phyloP scores from a whole-genome alignment of 2,329 filamentous ascomycete genomes.

The Mycosphaerella sp. region DNA sequence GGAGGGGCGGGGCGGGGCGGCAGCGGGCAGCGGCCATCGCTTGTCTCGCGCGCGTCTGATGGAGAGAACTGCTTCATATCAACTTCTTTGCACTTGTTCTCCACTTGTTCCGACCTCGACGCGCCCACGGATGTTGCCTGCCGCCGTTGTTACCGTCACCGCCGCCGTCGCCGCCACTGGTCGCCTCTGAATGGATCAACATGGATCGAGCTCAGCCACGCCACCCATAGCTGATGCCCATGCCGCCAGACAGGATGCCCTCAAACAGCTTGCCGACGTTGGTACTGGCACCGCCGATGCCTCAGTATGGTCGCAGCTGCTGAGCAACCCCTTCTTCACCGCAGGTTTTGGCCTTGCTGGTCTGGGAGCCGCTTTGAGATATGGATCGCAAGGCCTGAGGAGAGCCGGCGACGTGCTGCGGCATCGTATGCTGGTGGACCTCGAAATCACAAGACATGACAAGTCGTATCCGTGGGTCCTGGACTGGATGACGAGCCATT shows the following conservation, averaged over 20 bases:
- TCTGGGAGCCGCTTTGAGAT: constrained; percentile 71
- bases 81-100: not conserved
- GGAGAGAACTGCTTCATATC: too few species aligned
- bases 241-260: constrained; percentile 28
- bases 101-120: not conserved
- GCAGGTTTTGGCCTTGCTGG: constrained; percentile 80
- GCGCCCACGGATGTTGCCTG: not conserved
- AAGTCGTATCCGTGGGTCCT: constrained; percentile 91
- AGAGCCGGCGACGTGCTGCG: constrained; percentile 67
- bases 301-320: constrained; percentile 41
- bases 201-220: constrained; percentile 28
- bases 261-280: constrained; percentile 34
- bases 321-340: constrained; percentile 49
- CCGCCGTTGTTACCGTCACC: not conserved
- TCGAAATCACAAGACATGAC: constrained; percentile 93
- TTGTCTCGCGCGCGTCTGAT: too few species aligned
- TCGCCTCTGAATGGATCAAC: constrained; percentile 29
- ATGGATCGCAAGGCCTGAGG: constrained; percentile 71
- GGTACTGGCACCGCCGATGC: constrained; percentile 29
- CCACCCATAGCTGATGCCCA: constrained; percentile 12
- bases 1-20: too few species aligned
- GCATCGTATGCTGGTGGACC: constrained; percentile 81
- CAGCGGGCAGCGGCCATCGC: too few species aligned
- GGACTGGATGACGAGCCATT: constrained; percentile 74
- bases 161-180: too few species aligned